Percentiles rank a stretch among this genome's conserved stretches.
Evolutionary conservation across 345 rosid species (phyloP).

Genomic region (Rhizophora mangle): DNA sequence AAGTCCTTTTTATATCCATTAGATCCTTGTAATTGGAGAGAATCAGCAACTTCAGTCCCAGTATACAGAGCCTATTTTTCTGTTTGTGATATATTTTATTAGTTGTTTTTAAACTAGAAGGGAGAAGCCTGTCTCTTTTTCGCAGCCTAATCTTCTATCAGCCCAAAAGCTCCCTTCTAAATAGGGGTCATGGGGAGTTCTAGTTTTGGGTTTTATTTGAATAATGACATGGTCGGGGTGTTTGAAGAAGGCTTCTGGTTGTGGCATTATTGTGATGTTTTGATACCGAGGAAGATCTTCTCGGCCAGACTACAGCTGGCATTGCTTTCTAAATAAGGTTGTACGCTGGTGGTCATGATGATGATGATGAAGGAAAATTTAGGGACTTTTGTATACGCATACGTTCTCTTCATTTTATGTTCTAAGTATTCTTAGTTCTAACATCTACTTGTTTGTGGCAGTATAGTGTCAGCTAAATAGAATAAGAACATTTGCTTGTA

Average conservation of each 20-base stretch:
- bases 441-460: neutral
- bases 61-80: constrained; percentile 14
- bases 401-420: neutral
- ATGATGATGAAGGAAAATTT: neutral
- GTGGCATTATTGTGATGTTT: neutral
- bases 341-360: neutral
- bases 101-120: neutral
- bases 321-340: constrained; percentile 6
- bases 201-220: neutral
- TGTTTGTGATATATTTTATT: constrained; percentile 2
- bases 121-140: neutral
- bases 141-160: neutral
- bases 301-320: neutral
- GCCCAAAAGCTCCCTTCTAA: neutral
- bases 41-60: constrained; percentile 16
- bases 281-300: constrained; percentile 3
- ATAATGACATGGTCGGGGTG: neutral
- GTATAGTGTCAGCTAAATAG: neutral
- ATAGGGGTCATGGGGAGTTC: neutral
- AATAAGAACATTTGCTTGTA: neutral
- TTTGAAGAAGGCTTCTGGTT: constrained; percentile 11
- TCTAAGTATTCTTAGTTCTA: neutral
- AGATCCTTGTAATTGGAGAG: neutral
- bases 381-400: neutral
- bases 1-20: neutral